phyloP scores from a whole-genome alignment of 441 rosid species.

The Omphalea diandra region DNA sequence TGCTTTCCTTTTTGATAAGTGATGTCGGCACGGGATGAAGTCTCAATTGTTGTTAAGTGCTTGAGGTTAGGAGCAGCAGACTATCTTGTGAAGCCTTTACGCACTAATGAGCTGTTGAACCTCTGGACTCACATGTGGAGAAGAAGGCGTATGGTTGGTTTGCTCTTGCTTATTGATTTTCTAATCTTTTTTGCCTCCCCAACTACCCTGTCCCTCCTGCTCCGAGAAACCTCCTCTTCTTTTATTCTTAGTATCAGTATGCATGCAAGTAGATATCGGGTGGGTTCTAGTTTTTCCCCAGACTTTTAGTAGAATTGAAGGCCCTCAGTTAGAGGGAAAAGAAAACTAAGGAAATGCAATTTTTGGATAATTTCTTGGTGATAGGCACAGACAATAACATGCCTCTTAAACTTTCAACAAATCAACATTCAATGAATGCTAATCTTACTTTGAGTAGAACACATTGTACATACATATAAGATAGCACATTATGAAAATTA shows the following conservation, averaged over 20 bases:
- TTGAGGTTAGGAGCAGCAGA: slow-evolving; percentile 82
- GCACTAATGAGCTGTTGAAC: slow-evolving; percentile 88
- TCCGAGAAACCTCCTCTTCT: too few relatives aligned
- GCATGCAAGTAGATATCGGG: too few relatives aligned
- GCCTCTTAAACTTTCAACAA: background rate
- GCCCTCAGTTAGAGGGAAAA: too few relatives aligned
- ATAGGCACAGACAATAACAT: background rate
- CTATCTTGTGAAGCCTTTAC: slow-evolving; percentile 80
- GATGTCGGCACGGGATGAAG: slow-evolving; percentile 99
- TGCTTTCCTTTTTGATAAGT: slow-evolving; percentile 47
- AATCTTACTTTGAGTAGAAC: background rate
- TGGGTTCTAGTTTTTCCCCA: too few relatives aligned
- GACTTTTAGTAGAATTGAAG: too few relatives aligned
- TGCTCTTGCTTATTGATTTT: slow-evolving; percentile 19
- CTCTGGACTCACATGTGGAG: slow-evolving; percentile 99
- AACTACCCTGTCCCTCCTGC: too few relatives aligned
- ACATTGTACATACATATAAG: background rate
- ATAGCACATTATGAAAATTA: background rate
- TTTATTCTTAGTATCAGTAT: too few relatives aligned
- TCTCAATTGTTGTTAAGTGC: slow-evolving; percentile 90
- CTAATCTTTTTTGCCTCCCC: background rate
- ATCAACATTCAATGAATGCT: background rate
- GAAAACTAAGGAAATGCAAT: too few relatives aligned
- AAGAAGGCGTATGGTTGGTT: slow-evolving; percentile 89
- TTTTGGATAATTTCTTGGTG: background rate